A percentile compares a stretch with the other conserved stretches of the same genome.
Conservation (phyloP, 768 basidiomycete species). For the Sporobolomyces roseus region DNA sequence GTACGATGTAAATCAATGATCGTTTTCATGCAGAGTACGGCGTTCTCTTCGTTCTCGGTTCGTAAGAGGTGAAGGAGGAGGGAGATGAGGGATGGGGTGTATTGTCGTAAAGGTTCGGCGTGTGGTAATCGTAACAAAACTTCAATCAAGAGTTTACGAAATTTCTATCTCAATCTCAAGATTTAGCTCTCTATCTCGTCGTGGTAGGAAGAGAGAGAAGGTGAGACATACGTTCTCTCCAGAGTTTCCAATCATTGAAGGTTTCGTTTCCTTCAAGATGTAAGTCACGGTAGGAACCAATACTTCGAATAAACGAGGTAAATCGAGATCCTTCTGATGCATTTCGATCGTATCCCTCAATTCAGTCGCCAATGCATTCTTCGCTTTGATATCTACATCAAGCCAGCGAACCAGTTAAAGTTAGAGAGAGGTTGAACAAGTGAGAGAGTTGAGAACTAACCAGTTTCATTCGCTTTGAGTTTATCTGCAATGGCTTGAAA, state of each 20-base stretch:
- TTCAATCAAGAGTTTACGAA: constrained; percentile 80
- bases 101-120: constrained; percentile 69
- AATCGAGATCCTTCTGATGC: constrained; percentile 43
- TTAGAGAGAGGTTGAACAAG: constrained; percentile 1
- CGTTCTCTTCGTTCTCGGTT: constrained; percentile 94
- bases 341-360: constrained; percentile 45
- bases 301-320: constrained; percentile 39
- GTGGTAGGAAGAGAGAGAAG: neutral
- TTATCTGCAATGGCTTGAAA: constrained; percentile 34
- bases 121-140: constrained; percentile 82
- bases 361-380: constrained; percentile 43
- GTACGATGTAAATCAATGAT: constrained; percentile 81
- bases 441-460: neutral
- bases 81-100: constrained; percentile 64
- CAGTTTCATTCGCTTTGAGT: constrained; percentile 5
- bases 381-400: constrained; percentile 28
- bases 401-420: neutral
- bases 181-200: neutral
- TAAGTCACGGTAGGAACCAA: constrained; percentile 43
- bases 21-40: constrained; percentile 80
- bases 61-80: constrained; percentile 80
- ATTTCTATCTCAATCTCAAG: constrained; percentile 55
- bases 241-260: constrained; percentile 37
- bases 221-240: constrained; percentile 41
- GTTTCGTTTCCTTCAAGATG: constrained; percentile 37